Percentiles rank a stretch among this genome's conserved stretches.
Conservation (phyloP, 495 filamentous ascomycete genomes). For the Neurospora tetrasperma region DNA sequence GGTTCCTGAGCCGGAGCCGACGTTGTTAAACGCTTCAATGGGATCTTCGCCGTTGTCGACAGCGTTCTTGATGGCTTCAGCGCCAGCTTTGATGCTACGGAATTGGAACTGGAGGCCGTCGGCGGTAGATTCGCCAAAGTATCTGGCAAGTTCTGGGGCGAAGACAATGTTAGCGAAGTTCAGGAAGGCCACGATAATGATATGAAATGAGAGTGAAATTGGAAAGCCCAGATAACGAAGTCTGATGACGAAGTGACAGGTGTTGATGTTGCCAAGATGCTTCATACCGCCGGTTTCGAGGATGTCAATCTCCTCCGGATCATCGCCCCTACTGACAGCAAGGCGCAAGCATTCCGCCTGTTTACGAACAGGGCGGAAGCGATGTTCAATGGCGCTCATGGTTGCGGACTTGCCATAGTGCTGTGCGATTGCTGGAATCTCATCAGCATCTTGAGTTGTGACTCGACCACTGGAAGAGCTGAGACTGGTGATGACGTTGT, state of each 20-base stretch:
- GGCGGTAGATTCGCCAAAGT: constrained; percentile 33
- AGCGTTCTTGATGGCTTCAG: constrained; percentile 26
- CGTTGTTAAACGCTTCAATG: constrained; percentile 11
- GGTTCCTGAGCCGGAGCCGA: background rate
- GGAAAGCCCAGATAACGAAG: background rate
- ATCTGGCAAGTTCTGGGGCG: constrained; percentile 30
- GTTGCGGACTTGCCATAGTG: constrained; percentile 24
- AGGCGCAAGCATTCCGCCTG: constrained; percentile 30
- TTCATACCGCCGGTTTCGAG: constrained; percentile 7
- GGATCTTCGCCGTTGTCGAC: constrained; percentile 21
- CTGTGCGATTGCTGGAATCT: constrained; percentile 21
- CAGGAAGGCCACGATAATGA: background rate
- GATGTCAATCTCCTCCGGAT: constrained; percentile 10
- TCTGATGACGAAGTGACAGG: background rate
- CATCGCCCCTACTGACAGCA: constrained; percentile 38
- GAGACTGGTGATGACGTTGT: background rate
- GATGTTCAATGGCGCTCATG: constrained; percentile 32
- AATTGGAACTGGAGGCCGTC: constrained; percentile 39
- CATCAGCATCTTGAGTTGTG: constrained; percentile 3
- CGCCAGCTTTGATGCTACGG: constrained; percentile 32
- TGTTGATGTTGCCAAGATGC: background rate
- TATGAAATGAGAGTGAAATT: background rate
- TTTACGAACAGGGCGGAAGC: constrained; percentile 32
- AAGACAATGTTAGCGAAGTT: background rate
- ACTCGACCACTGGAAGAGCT: background rate